Percentiles rank a stretch among this genome's conserved stretches.
phyloP scores from a whole-genome alignment of 306 rosid species.

The Cicer pinnatifidum region DNA sequence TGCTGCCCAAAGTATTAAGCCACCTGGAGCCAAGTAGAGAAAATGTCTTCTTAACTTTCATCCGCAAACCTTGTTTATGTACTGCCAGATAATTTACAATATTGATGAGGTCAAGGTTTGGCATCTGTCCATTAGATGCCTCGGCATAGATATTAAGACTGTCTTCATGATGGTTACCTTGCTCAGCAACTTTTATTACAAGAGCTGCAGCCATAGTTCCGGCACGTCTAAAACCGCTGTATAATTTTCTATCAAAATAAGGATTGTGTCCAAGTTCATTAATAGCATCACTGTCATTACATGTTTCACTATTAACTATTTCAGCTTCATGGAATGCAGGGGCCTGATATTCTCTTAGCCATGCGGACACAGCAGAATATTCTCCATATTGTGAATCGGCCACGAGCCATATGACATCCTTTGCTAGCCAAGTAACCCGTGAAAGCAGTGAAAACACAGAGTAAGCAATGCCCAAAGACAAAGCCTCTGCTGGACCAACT shows the following conservation, averaged over 20 bases:
- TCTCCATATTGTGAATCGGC: conserved; percentile 88
- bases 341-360: conserved; percentile 89
- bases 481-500: conserved; percentile 61
- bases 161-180: conserved; percentile 65
- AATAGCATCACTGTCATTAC: conserved; percentile 48
- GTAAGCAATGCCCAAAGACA: conserved; percentile 82
- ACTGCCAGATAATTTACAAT: conserved; percentile 81
- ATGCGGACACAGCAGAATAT: conserved; percentile 74
- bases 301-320: conserved; percentile 54
- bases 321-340: conserved; percentile 59
- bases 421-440: conserved; percentile 90
- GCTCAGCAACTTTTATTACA: conserved; percentile 77
- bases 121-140: conserved; percentile 97
- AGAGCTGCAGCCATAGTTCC: conserved; percentile 97
- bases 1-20: conserved; percentile 76
- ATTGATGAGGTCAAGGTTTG: conserved; percentile 94
- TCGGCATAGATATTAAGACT: conserved; percentile 81
- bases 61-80: conserved; percentile 80
- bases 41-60: conserved; percentile 73
- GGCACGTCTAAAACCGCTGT: conserved; percentile 78
- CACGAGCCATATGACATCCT: conserved; percentile 89
- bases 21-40: conserved; percentile 65
- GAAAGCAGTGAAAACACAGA: conserved; percentile 85
- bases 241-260: conserved; percentile 47
- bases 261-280: conserved; percentile 51